phyloP scores from a whole-genome alignment of 2,329 filamentous ascomycete genomes.

The Aureobasidium mangrovei region DNA sequence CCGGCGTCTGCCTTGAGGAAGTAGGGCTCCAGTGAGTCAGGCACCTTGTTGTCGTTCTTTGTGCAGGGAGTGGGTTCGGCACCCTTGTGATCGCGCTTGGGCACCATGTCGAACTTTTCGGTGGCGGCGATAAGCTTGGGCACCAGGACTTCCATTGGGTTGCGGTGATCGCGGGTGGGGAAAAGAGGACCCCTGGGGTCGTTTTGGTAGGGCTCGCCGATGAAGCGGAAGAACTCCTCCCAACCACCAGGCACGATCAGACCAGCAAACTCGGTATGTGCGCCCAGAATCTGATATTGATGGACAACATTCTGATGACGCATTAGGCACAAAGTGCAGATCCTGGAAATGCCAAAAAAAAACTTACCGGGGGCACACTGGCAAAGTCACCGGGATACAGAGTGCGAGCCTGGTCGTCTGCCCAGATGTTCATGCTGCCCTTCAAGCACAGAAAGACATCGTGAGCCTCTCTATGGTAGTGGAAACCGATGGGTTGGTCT shows the following conservation, averaged over 20 bases:
- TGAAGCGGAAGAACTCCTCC: slow-evolving; percentile 53
- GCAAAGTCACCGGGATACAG: slow-evolving; percentile 50
- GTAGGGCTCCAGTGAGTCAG: slow-evolving; percentile 36
- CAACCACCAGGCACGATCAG: slow-evolving; percentile 50
- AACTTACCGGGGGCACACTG: slow-evolving; percentile 45
- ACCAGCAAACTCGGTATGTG: slow-evolving; percentile 47
- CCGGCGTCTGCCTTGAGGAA: slow-evolving; percentile 45
- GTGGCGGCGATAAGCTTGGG: slow-evolving; percentile 49
- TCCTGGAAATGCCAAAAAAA: slow-evolving; percentile 7
- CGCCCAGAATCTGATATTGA: slow-evolving; percentile 46
- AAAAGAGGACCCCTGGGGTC: slow-evolving; percentile 31
- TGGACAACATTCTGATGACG: slow-evolving; percentile 31
- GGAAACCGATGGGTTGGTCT: slow-evolving; percentile 36
- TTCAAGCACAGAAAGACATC: slow-evolving; percentile 51
- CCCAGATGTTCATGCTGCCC: slow-evolving; percentile 49
- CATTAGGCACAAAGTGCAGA: slow-evolving; percentile 30
- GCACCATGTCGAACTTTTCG: slow-evolving; percentile 48
- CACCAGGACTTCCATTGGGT: slow-evolving; percentile 42
- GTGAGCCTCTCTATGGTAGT: slow-evolving; percentile 49
- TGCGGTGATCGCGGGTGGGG: slow-evolving; percentile 45
- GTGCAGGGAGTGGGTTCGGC: slow-evolving; percentile 37
- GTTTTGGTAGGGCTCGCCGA: slow-evolving; percentile 41
- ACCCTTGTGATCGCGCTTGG: slow-evolving; percentile 40
- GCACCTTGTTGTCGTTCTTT: slow-evolving; percentile 32
- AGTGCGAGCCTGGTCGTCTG: slow-evolving; percentile 47